Base-by-base conservation (phyloP, 495 filamentous ascomycete species). In the Lasiosphaeriaceae sp. region DNA sequence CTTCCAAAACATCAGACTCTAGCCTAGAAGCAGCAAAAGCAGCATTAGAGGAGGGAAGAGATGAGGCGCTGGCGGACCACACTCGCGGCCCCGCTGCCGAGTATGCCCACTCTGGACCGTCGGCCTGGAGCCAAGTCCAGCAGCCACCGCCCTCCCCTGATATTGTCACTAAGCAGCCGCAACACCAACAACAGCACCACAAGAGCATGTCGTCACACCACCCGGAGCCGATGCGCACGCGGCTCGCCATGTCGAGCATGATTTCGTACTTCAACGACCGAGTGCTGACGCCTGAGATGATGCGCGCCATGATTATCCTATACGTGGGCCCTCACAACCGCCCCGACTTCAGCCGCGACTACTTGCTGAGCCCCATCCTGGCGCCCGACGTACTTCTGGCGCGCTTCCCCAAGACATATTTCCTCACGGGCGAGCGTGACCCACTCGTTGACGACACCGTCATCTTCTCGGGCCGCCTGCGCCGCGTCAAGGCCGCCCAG, bases 231-330 rank as follows among this genome's bases (percentile, higher is more conserved):
- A 83, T 96, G 53, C 86, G 82, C 58, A 97, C 94, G 17, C 84
- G 91, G 41, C 82, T 98, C 8, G 92, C 94, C 41, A 92, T 91
- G 73, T 90, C 90, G 0, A 90, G 85, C n/a, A 93, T 96, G 84
- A 92, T 98, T 52, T 96, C 93, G 11, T 98, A 97, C 74, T 94
- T 96, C 67, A 90, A 92, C 69, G 94, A 98, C 72, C 89, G 95
- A 21, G 88, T 98, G 35, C 80, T 98, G 22, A 92, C 90, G 0
- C 95, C 94, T 0, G 95, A 97, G 69, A 96, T 98, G 90, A 96
- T 97, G 88, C 87, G 94, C 50, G 92, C 92, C 26, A 97, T 98
- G 94, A 94, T 98, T 56, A 96, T 98, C 69, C 80, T 98, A 20
- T 98, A 98, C 67, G 88, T 98, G 60, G 95, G 94, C 16, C 92